Percentiles rank a stretch among this genome's conserved stretches.
phyloP scores from a whole-genome alignment of 2,329 filamentous ascomycete genomes.

The Ophiobolus disseminans region DNA sequence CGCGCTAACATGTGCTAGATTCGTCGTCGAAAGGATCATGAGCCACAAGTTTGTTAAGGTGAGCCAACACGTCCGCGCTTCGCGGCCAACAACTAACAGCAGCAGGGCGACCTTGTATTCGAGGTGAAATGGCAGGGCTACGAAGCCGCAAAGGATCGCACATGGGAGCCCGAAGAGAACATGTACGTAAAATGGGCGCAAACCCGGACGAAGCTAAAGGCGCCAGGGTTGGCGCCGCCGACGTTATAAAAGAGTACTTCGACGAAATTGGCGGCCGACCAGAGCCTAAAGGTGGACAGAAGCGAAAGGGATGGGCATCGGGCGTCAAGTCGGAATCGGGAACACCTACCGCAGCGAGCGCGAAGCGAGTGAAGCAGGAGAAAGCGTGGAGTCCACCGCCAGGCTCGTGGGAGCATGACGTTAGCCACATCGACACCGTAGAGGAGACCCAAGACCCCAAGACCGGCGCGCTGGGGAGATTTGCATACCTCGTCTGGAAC shows the following conservation, averaged over 20 bases:
- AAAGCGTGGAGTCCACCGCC: slow-evolving; percentile 70
- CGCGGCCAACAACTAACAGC: slow-evolving; percentile 13
- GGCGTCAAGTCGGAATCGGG: slow-evolving; percentile 27
- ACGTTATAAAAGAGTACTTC: slow-evolving; percentile 71
- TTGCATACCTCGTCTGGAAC: slow-evolving; percentile 77
- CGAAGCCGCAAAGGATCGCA: slow-evolving; percentile 71
- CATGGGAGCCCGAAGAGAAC: slow-evolving; percentile 81
- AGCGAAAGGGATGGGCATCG: slow-evolving; percentile 44
- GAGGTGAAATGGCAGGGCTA: slow-evolving; percentile 85
- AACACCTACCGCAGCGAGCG: slow-evolving; percentile 28
- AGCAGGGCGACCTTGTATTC: slow-evolving; percentile 56
- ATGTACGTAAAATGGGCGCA: slow-evolving; percentile 55
- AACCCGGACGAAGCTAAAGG: slow-evolving; percentile 5
- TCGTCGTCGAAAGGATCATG: slow-evolving; percentile 76
- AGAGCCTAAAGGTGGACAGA: slow-evolving; percentile 63
- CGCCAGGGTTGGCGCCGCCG: slow-evolving; percentile 45
- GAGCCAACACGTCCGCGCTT: slow-evolving; percentile 44
- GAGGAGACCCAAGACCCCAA: slow-evolving; percentile 62
- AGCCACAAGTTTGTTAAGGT: slow-evolving; percentile 63
- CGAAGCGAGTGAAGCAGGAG: slow-evolving; percentile 47
- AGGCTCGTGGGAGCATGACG: slow-evolving; percentile 79
- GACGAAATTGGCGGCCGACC: slow-evolving; percentile 68
- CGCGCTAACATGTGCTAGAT: slow-evolving; percentile 58
- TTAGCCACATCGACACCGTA: slow-evolving; percentile 74
- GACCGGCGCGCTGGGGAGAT: slow-evolving; percentile 59